Evolutionary conservation across 2,329 filamentous ascomycete species (phyloP), one percentile per base, ranked within the genome.

Genomic region (Ambrosiella xylebori): DNA sequence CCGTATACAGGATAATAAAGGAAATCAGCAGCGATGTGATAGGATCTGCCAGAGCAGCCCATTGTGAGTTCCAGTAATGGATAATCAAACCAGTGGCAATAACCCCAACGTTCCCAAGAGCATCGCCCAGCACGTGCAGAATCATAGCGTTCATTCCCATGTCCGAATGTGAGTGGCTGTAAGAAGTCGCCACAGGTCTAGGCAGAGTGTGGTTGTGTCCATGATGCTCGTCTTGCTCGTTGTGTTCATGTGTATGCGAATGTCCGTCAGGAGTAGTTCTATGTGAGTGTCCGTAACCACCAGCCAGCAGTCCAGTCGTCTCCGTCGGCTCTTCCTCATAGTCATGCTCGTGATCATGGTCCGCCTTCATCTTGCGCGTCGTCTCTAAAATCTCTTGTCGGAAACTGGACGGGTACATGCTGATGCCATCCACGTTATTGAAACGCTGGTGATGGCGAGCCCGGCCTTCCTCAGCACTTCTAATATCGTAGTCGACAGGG

Each of bases 21-120:
- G 93, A 96, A 70, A 98, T 98, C 70, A 97, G 78, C 13, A 98
- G 80, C 0, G 93, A 98, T 61, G 98, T 91, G 15, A 82, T 80
- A 0, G 93, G 93, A 67, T 98, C 93, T 49, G 88, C 85, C 67
- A 97, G 97, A 72, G 81, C 86, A 63, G 87, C 84, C 73, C 85
- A 89, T 4, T 79, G 76, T 76, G 81, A 95, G 57, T 85, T 75
- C 1, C 88, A 93, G 59, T 95, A 77, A 90, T 90, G 96, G 71
- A 98, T 97, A 67, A 93, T 77, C 40, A 94, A 77, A 3, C 87
- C 88, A 3, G 88, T 88, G 53, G 76, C 76, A 62, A 94, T 94
- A 63, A 94, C 88, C 64, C 88, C 88, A 57, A 94, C 79, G 66
- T 94, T 94, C 63, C 88, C 88, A 2, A 94, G 77, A 51, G 87